phyloP scores from a whole-genome alignment of 2,329 filamentous ascomycete species.

The Fulvia fulva region DNA sequence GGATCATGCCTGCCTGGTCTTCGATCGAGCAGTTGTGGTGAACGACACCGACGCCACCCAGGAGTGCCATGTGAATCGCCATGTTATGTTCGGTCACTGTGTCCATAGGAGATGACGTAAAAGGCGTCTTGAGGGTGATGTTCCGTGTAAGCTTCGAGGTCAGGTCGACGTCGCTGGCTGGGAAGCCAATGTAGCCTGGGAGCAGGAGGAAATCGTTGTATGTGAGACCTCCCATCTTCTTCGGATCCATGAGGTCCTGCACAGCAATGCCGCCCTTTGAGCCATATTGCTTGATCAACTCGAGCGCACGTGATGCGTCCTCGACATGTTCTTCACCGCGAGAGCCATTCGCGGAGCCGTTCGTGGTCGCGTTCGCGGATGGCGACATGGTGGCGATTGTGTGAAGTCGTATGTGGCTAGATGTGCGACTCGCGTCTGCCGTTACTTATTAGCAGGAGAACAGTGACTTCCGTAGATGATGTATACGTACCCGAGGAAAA shows the following conservation, averaged over 20 bases:
- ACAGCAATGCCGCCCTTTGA: conserved; percentile 82
- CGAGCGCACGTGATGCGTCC: conserved; percentile 54
- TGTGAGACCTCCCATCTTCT: conserved; percentile 79
- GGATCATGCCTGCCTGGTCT: conserved; percentile 96
- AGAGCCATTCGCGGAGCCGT: conserved; percentile 50
- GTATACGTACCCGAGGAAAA: conserved; percentile 46
- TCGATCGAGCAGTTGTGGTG: conserved; percentile 99
- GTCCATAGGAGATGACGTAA: conserved; percentile 98
- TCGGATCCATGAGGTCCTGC: conserved; percentile 82
- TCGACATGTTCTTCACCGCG: conserved; percentile 18
- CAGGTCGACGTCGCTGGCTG: conserved; percentile 80
- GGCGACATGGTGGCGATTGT: conserved; percentile 52
- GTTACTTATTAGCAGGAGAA: conserved; percentile 1
- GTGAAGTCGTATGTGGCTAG: conserved; percentile 4
- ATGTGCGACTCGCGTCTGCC: neutral
- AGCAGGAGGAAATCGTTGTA: conserved; percentile 98
- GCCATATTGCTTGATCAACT: conserved; percentile 72
- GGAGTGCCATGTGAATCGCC: conserved; percentile 94
- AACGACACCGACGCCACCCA: conserved; percentile 87
- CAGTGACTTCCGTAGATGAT: conserved; percentile 18
- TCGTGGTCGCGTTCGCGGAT: conserved; percentile 48
- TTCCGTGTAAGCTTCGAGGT: conserved; percentile 93
- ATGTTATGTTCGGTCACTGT: conserved; percentile 99
- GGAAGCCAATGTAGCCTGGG: conserved; percentile 96
- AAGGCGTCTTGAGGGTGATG: conserved; percentile 92